These are phyloP conservation scores for Phytophthora cryptogea DNA, from an alignment of 352 stramenopile genomes.

Conservation along the genomic window DNA sequence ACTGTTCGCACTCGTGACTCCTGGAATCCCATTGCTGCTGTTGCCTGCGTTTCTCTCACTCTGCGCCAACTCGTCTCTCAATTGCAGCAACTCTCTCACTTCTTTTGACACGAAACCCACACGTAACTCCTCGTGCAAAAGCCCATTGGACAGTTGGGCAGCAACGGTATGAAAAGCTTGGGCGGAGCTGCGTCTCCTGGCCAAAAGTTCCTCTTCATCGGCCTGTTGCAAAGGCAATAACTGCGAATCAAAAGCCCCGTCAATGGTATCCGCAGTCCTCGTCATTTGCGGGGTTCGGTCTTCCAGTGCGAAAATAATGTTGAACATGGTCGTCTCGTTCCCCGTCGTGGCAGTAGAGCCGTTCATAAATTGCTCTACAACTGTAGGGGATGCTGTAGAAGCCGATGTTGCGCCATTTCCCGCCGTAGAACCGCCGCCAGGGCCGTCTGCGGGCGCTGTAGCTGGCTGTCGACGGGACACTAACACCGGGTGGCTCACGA, in stretches of 20 bases:
- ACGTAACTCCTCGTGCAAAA: constrained; percentile 84
- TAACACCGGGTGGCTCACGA: constrained; percentile 87
- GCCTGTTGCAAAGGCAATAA: constrained; percentile 25
- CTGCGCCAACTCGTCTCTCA: constrained; percentile 80
- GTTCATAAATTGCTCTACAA: constrained; percentile 23
- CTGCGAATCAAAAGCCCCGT: constrained; percentile 20
- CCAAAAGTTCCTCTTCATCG: constrained; percentile 39
- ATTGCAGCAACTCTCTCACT: constrained; percentile 75
- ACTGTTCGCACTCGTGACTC: constrained; percentile 33
- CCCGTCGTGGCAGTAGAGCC: constrained; percentile 11
- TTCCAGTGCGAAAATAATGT: constrained; percentile 85
- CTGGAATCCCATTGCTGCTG: constrained; percentile 18
- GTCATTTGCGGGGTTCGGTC: constrained; percentile 38
- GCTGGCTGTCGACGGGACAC: constrained; percentile 45
- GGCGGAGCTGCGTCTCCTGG: constrained; percentile 44
- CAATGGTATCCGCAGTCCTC: constrained; percentile 1
- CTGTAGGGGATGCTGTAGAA: constrained; percentile 12
- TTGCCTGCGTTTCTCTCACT: constrained; percentile 49
- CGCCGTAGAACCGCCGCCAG: constrained; percentile 2
- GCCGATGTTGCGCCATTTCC: constrained; percentile 13
- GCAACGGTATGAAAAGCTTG: constrained; percentile 68
- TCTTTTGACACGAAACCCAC: constrained; percentile 80
- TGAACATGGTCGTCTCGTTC: constrained; percentile 89
- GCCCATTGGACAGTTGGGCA: constrained; percentile 74
- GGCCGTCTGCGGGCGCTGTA: constrained; percentile 17